Evolutionary conservation across 1,284 basidiomycete genomes (phyloP), one percentile per base, ranked within the genome.

Genomic region (Hemileia vastatrix): DNA sequence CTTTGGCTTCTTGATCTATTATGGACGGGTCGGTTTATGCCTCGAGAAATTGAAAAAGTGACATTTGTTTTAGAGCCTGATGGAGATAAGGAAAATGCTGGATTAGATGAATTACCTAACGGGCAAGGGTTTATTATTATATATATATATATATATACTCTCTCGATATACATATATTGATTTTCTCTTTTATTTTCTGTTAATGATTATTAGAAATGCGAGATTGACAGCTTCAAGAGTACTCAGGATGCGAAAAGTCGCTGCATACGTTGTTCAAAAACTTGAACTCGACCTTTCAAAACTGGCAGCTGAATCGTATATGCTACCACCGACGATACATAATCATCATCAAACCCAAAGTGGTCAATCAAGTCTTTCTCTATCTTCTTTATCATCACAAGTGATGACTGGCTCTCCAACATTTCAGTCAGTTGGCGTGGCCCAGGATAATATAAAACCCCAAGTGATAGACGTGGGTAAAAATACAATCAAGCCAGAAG

Each of bases 1-100:
- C 74, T 84, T 64, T 98, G 94, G 94, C 78, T 95, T 52, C 78
- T 93, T 51, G 90, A 96, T 74, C 94, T 86, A 70, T 77, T 96
- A 48, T 80, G 96, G 43, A 74, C 75, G 6, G 77, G 76, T 33
- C 67, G 75, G 9, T 72, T 67, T 32, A 66, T 70, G 11, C 71
- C 82, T 36, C 87, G 87, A 71, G 86, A 85, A 70, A 74, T 76
- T 1, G 79, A 82, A 59, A 96, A 95, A 78, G 76, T 94, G 54
- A 89, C 90, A 67, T 96, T 97, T 73, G 83, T 93, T 23, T 77
- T 98, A 31, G 77, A 92, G 61, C 90, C 93, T 0, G 81, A 81
- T 2, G 79, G 75, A 50, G 81, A 81, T 61, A 81, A 82, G 61
- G 78, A 80, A 15, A 40, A 52, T 2, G 83, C 85, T 64, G 80